A percentile compares a stretch with the other conserved stretches of the same genome.
Evolutionary conservation across 371 early-diverging fungal genomes (phyloP).

Genomic region (Blyttiomyces sp.): DNA sequence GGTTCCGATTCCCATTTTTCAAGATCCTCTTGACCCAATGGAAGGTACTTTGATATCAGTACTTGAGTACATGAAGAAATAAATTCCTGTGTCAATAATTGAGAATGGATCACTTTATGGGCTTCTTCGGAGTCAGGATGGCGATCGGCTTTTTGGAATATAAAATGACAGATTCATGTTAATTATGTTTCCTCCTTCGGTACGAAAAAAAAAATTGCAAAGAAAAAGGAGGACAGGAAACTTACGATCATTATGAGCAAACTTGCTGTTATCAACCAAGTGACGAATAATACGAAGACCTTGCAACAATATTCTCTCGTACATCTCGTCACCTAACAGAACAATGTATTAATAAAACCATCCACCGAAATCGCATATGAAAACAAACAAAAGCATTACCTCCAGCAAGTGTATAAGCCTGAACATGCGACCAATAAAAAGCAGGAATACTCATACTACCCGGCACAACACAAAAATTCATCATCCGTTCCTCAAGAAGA

Average conservation of each 20-base stretch:
- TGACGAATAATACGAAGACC: constrained; percentile 1
- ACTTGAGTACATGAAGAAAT: constrained; percentile 61
- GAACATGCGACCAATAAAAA: constrained; percentile 67
- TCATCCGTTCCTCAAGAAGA: constrained; percentile 59
- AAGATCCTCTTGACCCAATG: constrained; percentile 66
- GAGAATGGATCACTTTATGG: constrained; percentile 52
- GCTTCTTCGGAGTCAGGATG: constrained; percentile 34
- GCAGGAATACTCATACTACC: constrained; percentile 62
- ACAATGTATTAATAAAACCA: background rate
- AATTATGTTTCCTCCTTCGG: background rate
- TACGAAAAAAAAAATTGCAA: background rate
- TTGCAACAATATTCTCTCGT: constrained; percentile 15
- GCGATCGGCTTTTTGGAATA: constrained; percentile 1
- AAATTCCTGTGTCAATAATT: constrained; percentile 70
- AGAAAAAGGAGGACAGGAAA: background rate
- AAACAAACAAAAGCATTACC: background rate
- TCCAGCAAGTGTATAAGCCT: background rate
- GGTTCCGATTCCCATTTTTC: constrained; percentile 82
- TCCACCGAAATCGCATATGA: background rate
- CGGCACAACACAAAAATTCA: constrained; percentile 66
- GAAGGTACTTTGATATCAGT: constrained; percentile 72
- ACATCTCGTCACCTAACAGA: constrained; percentile 4
- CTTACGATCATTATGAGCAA: constrained; percentile 4
- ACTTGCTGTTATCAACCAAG: constrained; percentile 13
- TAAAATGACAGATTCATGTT: background rate